phyloP scores from a whole-genome alignment of 257 asterid species.

The Dorcoceras hygrometricum region DNA sequence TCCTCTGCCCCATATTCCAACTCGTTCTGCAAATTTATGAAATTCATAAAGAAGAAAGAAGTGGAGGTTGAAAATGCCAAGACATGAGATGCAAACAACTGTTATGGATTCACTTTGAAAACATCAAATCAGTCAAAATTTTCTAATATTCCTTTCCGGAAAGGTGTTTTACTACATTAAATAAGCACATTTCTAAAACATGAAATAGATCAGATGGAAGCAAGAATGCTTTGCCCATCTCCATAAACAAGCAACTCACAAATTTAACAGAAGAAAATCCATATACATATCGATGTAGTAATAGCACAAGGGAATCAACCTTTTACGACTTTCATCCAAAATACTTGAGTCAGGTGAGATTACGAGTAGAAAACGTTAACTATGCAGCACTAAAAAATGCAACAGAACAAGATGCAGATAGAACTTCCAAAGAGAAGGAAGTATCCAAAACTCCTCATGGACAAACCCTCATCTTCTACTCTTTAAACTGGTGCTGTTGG shows the following conservation, averaged over 20 bases:
- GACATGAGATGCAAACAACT: not conserved
- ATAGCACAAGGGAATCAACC: not conserved
- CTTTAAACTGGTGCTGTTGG: not conserved
- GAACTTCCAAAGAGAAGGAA: not conserved
- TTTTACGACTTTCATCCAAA: not conserved
- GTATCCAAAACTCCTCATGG: not conserved
- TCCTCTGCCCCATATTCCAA: slow-evolving; percentile 24
- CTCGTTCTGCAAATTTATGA: slow-evolving; percentile 20
- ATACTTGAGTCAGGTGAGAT: too few relatives aligned
- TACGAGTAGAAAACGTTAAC: too few relatives aligned
- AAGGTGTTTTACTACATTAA: not conserved
- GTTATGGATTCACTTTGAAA: not conserved
- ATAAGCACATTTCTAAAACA: not conserved
- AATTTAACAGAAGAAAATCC: not conserved
- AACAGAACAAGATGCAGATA: not conserved
- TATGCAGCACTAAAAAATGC: not conserved
- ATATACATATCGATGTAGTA: too few relatives aligned
- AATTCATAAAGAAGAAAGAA: not conserved
- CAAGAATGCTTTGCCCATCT: not conserved
- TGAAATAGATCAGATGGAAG: not conserved
- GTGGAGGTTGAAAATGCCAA: not conserved
- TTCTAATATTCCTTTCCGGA: not conserved
- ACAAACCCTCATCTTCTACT: not conserved
- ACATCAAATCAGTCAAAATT: too few relatives aligned
- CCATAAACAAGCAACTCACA: not conserved